phyloP scores from a whole-genome alignment of 148 eudicot species.

The Rhododendron kiyosumense region DNA sequence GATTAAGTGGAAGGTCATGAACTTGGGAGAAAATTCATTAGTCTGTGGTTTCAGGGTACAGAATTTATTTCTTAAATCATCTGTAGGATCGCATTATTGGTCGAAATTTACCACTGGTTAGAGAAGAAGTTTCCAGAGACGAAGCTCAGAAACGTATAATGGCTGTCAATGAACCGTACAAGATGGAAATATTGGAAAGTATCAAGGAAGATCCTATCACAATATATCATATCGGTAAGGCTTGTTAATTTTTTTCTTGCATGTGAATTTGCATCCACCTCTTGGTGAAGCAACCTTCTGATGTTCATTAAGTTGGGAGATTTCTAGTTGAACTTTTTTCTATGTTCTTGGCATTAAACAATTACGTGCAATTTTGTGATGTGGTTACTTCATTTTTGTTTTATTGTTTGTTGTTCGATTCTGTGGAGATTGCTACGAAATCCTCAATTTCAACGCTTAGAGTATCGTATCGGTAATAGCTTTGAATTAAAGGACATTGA shows the following conservation, averaged over 20 bases:
- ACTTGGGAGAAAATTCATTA: constrained; percentile 41
- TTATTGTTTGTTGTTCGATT: neutral
- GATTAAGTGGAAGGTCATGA: constrained; percentile 13
- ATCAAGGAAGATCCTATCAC: constrained; percentile 93
- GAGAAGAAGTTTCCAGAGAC: constrained; percentile 94
- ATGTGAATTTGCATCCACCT: neutral
- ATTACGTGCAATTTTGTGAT: neutral
- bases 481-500: neutral
- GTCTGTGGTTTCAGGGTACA: constrained; percentile 55
- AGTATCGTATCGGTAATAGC: neutral
- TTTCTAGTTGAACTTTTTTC: neutral
- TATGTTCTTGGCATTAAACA: neutral
- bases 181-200: constrained; percentile 78
- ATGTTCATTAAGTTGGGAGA: neutral
- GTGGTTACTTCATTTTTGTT: neutral
- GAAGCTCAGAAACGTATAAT: constrained; percentile 82
- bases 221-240: constrained; percentile 86
- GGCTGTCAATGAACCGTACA: constrained; percentile 90
- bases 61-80: constrained; percentile 71
- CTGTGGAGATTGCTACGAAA: neutral
- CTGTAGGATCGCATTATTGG: constrained; percentile 98
- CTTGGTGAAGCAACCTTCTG: neutral
- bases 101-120: constrained; percentile 73
- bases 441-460: neutral
- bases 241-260: constrained; percentile 5